Evolutionary conservation across 768 basidiomycete species (phyloP).

Genomic region (Suillus tomentosus): DNA sequence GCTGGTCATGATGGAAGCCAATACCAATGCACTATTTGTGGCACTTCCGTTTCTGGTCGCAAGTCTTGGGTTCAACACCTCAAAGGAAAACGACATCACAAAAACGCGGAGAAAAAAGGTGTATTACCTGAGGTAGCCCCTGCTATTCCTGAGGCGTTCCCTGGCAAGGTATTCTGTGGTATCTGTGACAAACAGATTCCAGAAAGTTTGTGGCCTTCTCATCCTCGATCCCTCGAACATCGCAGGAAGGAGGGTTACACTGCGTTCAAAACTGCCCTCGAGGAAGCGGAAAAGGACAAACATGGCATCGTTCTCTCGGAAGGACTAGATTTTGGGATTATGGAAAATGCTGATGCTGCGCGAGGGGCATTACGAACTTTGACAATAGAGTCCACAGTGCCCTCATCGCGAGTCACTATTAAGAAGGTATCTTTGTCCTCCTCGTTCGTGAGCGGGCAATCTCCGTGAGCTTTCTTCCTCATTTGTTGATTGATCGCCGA

Average conservation of each 20-base stretch:
- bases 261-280: slow-evolving; percentile 43
- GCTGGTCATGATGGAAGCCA: slow-evolving; percentile 21
- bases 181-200: slow-evolving; percentile 35
- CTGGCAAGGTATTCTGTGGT: slow-evolving; percentile 28
- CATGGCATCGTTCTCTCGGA: slow-evolving; percentile 49
- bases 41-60: slow-evolving; percentile 13
- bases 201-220: slow-evolving; percentile 35
- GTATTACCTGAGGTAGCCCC: slow-evolving; percentile 34
- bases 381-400: slow-evolving; percentile 16
- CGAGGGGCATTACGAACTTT: slow-evolving; percentile 16
- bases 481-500: neutral
- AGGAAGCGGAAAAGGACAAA: slow-evolving; percentile 58
- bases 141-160: slow-evolving; percentile 25
- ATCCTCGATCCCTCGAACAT: slow-evolving; percentile 36
- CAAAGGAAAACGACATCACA: slow-evolving; percentile 20
- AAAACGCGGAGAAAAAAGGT: slow-evolving; percentile 17
- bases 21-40: slow-evolving; percentile 37
- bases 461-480: slow-evolving; percentile 10
- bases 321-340: slow-evolving; percentile 51
- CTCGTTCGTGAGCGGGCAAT: neutral
- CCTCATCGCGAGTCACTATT: slow-evolving; percentile 16
- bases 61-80: slow-evolving; percentile 32
- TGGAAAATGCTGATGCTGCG: slow-evolving; percentile 40
- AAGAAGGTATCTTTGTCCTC: slow-evolving; percentile 16
- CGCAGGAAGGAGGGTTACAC: slow-evolving; percentile 39